Conservation (phyloP, 495 filamentous ascomycete species). For the Aspergillus baeticus region DNA sequence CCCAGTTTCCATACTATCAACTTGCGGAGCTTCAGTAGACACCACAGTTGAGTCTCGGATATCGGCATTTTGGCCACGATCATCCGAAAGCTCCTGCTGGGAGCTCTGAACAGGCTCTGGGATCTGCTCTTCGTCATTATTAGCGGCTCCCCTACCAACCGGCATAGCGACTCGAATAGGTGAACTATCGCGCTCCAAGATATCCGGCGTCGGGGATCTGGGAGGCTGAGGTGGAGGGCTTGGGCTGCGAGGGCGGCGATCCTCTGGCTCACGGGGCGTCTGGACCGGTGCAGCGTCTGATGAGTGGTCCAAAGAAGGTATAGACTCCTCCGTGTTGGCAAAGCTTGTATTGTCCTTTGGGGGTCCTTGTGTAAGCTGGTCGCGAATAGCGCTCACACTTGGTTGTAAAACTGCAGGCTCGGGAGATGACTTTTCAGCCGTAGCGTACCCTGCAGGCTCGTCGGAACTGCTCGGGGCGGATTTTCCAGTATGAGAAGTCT, state of each 20-base stretch:
- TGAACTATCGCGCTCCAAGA: slow-evolving; percentile 55
- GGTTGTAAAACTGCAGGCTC: slow-evolving; percentile 51
- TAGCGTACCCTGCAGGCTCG: slow-evolving; percentile 57
- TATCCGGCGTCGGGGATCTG: slow-evolving; percentile 59
- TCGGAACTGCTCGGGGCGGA: slow-evolving; percentile 55
- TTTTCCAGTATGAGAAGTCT: slow-evolving; percentile 66
- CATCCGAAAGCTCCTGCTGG: slow-evolving; percentile 56
- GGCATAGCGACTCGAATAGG: slow-evolving; percentile 89
- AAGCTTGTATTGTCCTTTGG: slow-evolving; percentile 60
- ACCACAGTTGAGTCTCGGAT: slow-evolving; percentile 62
- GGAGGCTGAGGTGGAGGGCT: slow-evolving; percentile 54
- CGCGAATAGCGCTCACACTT: slow-evolving; percentile 67
- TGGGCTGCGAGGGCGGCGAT: slow-evolving; percentile 38
- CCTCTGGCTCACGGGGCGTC: slow-evolving; percentile 51
- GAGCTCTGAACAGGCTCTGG: slow-evolving; percentile 52
- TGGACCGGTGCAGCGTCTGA: slow-evolving; percentile 49
- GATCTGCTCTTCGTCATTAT: slow-evolving; percentile 50
- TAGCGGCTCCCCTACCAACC: slow-evolving; percentile 60
- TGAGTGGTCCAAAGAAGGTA: slow-evolving; percentile 75
- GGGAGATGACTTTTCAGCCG: slow-evolving; percentile 44
- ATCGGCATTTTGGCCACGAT: slow-evolving; percentile 64
- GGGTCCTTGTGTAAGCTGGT: slow-evolving; percentile 69
- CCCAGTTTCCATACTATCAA: slow-evolving; percentile 25
- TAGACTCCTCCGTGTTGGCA: slow-evolving; percentile 48
- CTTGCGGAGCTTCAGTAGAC: slow-evolving; percentile 54